These are phyloP conservation scores for Ophiostoma fasciatum DNA, from an alignment of 2,329 filamentous ascomycete species.

Conservation along the genomic window DNA sequence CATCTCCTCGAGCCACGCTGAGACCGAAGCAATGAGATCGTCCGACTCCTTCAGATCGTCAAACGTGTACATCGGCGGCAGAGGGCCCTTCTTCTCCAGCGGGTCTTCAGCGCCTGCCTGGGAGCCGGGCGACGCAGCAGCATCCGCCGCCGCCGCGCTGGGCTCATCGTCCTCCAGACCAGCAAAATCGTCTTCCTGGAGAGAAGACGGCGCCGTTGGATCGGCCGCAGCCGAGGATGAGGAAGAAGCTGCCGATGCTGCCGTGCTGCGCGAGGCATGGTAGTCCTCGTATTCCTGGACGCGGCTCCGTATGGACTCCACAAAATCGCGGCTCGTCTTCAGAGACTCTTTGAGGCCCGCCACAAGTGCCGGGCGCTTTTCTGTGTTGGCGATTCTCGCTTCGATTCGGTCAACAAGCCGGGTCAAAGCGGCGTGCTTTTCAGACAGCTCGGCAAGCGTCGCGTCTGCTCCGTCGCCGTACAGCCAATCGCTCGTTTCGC, in stretches of 20 bases:
- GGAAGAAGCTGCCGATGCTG: constrained; percentile 29
- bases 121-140: no score
- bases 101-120: constrained; percentile 22
- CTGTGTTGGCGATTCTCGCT: constrained; percentile 56
- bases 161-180: constrained; percentile 60
- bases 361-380: constrained; percentile 55
- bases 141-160: constrained; percentile 23
- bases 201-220: constrained; percentile 24
- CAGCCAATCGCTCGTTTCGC: constrained; percentile 72
- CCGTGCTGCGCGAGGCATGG: constrained; percentile 36
- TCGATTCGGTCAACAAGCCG: constrained; percentile 65
- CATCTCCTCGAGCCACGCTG: constrained; percentile 62
- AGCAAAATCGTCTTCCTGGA: constrained; percentile 42
- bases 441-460: constrained; percentile 56
- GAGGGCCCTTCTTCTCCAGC: constrained; percentile 31
- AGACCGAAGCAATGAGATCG: constrained; percentile 44
- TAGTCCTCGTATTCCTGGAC: constrained; percentile 53
- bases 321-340: constrained; percentile 53
- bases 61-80: constrained; percentile 53
- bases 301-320: constrained; percentile 53
- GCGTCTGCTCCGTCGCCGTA: constrained; percentile 74
- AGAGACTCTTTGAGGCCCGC: constrained; percentile 54
- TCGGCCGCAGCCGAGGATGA: constrained; percentile 25
- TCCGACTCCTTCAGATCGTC: constrained; percentile 57
- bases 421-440: constrained; percentile 62